Conservation (phyloP, 306 rosid species). For the Nissolia schottii region DNA sequence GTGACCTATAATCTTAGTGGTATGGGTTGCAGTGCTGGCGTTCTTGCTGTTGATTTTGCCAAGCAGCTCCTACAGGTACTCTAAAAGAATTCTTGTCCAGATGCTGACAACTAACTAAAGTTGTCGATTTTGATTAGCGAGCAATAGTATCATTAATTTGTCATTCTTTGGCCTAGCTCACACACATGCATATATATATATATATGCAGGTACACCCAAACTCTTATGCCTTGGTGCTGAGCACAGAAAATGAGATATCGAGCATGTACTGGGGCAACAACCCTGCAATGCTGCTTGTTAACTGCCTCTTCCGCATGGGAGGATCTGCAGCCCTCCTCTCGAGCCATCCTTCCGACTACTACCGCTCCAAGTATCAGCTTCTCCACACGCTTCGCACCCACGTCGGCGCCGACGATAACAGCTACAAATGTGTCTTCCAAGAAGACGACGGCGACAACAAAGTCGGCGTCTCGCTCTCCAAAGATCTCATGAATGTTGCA, state of each 20-base stretch:
- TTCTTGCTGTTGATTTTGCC: conserved; percentile 37
- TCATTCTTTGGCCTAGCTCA: too few relatives aligned
- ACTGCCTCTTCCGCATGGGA: conserved; percentile 39
- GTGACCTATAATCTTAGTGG: conserved; percentile 35
- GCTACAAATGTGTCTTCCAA: conserved; percentile 60
- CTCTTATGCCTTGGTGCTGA: conserved; percentile 32
- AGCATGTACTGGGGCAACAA: conserved; percentile 34
- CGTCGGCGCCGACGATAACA: conserved; percentile 61
- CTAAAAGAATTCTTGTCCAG: too few relatives aligned
- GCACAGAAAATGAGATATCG: conserved; percentile 28
- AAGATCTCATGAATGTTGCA: conserved; percentile 76
- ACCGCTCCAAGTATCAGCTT: conserved; percentile 65
- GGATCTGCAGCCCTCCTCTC: conserved; percentile 37
- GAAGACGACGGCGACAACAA: conserved; percentile 49
- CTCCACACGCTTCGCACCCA: conserved; percentile 75
- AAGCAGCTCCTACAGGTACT: conserved; percentile 37
- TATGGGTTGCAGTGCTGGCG: conserved; percentile 45
- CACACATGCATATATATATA: too few relatives aligned
- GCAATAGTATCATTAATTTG: too few relatives aligned
- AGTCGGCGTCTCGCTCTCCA: conserved; percentile 59
- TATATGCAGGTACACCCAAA: conserved; percentile 21
- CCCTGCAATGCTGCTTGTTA: conserved; percentile 28
- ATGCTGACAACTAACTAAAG: too few relatives aligned
- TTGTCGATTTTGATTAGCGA: too few relatives aligned
- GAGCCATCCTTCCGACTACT: conserved; percentile 17